Evolutionary conservation across 2,329 filamentous ascomycete species (phyloP), one percentile per base, ranked within the genome.

Genomic region (Colletotrichum eleusines): DNA sequence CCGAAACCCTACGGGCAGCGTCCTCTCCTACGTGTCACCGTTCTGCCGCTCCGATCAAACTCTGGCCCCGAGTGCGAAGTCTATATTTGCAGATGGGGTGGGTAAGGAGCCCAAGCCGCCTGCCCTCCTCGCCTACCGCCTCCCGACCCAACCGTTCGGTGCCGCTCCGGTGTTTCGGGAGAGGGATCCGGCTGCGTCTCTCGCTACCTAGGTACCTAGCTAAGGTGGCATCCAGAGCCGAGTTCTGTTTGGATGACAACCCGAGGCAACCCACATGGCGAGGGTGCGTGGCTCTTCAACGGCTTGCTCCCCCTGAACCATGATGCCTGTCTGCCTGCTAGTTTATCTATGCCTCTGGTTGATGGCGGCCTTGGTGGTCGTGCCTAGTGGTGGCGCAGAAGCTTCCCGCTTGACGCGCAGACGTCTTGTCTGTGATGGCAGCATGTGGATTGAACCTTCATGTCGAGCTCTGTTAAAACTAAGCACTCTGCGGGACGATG

Each of bases 361-460:
- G 31, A 67, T 54, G 57, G 20, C 28, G n/a, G 46, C 35, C 23
- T 35, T 14, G 46, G 35, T 35, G 9, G 6, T 6, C 20, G 33
- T 57, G n/a, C n/a, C n/a, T n/a, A n/a, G 33, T 62, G 58, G 50
- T 54, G 58, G 31, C 38, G 23, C 18, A 62, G 38, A 67, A 67
- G 50, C 58, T 62, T 48, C 44, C 42, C 20, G 53, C 3, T 40
- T 28, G 42, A 58, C 46, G 38, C 26, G 38, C 38, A 65, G 61
- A 38, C 44, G 31, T 55, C n/a, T 35, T 20, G 23, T 40, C n/a
- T 63, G 50, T 42, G 50, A 28, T 67, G n/a, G 64, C 50, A 50
- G 23, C 46, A 40, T 42, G 40, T 63, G 50, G 33, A 67, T 67
- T 55, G 31, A 40, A 14, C 38, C 38, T 46, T 57, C 3, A 62